Percentiles rank a stretch among this genome's conserved stretches.
Conservation (phyloP, 257 asterid genomes). For the Solanum arcanum region DNA sequence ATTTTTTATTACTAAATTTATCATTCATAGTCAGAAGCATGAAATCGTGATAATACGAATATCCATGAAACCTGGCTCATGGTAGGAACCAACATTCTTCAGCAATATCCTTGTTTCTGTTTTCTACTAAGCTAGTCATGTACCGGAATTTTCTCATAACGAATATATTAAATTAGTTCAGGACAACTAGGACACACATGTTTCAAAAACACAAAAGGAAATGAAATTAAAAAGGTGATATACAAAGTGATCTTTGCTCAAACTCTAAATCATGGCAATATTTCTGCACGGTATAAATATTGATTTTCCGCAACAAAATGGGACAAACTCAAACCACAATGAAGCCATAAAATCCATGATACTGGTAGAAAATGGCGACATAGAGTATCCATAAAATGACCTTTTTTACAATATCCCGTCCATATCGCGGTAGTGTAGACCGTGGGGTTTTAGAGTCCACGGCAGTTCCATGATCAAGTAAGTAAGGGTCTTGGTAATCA, state of each 20-base stretch:
- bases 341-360: neutral
- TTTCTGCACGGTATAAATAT: neutral
- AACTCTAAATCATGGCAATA: too few species aligned
- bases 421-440: constrained; percentile 43
- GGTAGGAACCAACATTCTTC: too few species aligned
- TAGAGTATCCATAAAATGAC: constrained; percentile 19
- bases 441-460: constrained; percentile 27
- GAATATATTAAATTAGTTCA: too few species aligned
- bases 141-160: too few species aligned
- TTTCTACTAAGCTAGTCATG: too few species aligned
- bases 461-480: constrained; percentile 43
- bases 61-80: too few species aligned
- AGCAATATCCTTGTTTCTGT: too few species aligned
- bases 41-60: too few species aligned
- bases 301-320: neutral
- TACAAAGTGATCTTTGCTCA: too few species aligned
- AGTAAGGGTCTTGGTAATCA: constrained; percentile 49
- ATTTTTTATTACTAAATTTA: neutral
- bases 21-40: neutral
- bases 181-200: too few species aligned
- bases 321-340: neutral
- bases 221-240: too few species aligned
- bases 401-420: constrained; percentile 70
- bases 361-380: neutral
- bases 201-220: too few species aligned